Percentiles rank a stretch among this genome's conserved stretches.
Conservation (phyloP, 768 basidiomycete genomes). For the Mycena polygramma region DNA sequence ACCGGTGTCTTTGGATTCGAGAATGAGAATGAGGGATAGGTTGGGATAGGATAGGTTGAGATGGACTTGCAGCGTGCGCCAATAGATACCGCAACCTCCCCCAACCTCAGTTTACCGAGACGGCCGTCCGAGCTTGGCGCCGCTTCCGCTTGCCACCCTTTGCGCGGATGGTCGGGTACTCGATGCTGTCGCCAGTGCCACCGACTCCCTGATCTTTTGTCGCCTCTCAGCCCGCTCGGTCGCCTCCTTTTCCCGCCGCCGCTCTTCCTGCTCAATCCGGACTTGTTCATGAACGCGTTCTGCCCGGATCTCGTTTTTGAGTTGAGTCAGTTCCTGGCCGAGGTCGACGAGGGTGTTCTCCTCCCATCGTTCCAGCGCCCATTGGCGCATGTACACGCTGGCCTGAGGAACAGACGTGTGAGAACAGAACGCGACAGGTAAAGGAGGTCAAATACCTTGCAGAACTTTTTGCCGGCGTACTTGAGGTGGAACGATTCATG, state of each 20-base stretch:
- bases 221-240: slow-evolving; percentile 32
- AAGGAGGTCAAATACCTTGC: slow-evolving; percentile 70
- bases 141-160: slow-evolving; percentile 25
- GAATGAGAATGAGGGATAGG: slow-evolving; percentile 24
- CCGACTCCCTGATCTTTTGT: slow-evolving; percentile 30
- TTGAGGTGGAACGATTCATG: slow-evolving; percentile 95
- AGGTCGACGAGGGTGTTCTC: slow-evolving; percentile 73
- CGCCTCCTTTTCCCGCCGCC: slow-evolving; percentile 38
- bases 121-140: slow-evolving; percentile 12
- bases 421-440: neutral
- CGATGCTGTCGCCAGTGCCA: slow-evolving; percentile 29
- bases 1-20: slow-evolving; percentile 14
- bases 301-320: slow-evolving; percentile 69
- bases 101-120: slow-evolving; percentile 23
- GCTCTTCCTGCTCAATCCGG: slow-evolving; percentile 37
- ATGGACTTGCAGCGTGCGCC: slow-evolving; percentile 31
- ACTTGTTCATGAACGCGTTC: slow-evolving; percentile 41
- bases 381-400: slow-evolving; percentile 85
- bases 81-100: slow-evolving; percentile 19
- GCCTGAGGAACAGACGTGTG: slow-evolving; percentile 59
- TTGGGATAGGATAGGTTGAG: slow-evolving; percentile 35
- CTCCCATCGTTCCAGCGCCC: slow-evolving; percentile 85
- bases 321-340: slow-evolving; percentile 65
- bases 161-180: slow-evolving; percentile 12
- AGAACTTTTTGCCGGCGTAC: slow-evolving; percentile 90